phyloP scores from a whole-genome alignment of 2,329 filamentous ascomycete genomes.

The Grosmannia penicillata region DNA sequence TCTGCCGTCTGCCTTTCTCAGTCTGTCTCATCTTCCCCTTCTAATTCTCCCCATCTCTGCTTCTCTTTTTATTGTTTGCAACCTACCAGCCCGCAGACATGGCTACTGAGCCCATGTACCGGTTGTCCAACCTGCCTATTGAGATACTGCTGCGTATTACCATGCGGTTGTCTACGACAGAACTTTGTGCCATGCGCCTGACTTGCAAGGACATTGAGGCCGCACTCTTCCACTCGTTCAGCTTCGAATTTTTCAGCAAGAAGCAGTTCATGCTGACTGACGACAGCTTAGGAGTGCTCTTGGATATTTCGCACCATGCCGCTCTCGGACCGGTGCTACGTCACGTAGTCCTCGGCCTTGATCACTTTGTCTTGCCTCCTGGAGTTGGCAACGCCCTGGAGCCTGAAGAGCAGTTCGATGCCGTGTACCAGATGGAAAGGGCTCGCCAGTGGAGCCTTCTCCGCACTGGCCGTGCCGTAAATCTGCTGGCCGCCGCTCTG shows the following conservation, averaged over 20 bases:
- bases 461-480: no score
- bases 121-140: slow-evolving; percentile 27
- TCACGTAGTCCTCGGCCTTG: slow-evolving; percentile 34
- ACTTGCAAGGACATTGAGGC: slow-evolving; percentile 39
- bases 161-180: slow-evolving; percentile 34
- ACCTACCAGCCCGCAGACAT: neutral
- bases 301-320: slow-evolving; percentile 33
- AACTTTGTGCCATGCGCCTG: slow-evolving; percentile 38
- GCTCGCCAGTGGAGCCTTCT: no score
- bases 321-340: slow-evolving; percentile 23
- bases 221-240: slow-evolving; percentile 38
- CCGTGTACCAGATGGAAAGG: no score
- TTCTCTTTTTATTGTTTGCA: neutral
- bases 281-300: slow-evolving; percentile 37
- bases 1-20: no score
- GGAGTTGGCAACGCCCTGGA: no score
- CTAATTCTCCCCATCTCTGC: no score
- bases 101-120: neutral
- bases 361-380: slow-evolving; percentile 14
- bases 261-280: slow-evolving; percentile 51
- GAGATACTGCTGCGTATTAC: slow-evolving; percentile 45
- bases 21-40: no score
- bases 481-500: no score
- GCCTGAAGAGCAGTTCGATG: no score
- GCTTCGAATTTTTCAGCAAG: slow-evolving; percentile 48